Evolutionary conservation across 495 filamentous ascomycete species (phyloP), one percentile per base, ranked within the genome.

Genomic region (Penicillium atrosanguineum): DNA sequence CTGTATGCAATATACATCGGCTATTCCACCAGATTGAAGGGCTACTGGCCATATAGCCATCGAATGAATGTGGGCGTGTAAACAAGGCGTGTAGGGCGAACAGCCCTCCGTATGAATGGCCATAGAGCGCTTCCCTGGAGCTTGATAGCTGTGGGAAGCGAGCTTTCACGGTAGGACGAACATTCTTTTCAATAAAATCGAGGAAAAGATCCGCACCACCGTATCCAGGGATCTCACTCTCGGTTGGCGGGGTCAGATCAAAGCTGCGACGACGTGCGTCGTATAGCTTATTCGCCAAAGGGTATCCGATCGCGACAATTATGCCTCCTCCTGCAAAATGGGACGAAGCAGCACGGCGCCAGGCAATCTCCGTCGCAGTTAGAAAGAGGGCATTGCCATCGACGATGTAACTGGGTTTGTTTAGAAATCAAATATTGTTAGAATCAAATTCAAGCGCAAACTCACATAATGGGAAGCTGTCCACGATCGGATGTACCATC

Each of bases 11-110:
- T 16, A 68, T 62, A 18, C 31, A 62, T 11, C 41, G 15, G 29
- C 37, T 26, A 48, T 59, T 60, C 61, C 64, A 68, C 64, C 64
- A 64, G 4, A 68, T 61, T 0, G 61, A 68, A 8, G 64, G 64
- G 49, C 59, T 62, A 26, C 59, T 62, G 11, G 59, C 59, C 21
- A 68, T 55, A 38, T 58, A 64, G 15, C 52, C 55, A 44, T 68
- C 59, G 37, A 68, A 68, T n/a, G 39, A 48, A 7, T 36, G 12
- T 3, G 61, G 53, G 5, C 62, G 56, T 2, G 54, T 65, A 28
- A 68, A 68, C n/a, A 65, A 41, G n/a, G 62, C 53, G 34, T 65
- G 59, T 15, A 68, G 57, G 14, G 55, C 53, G 6, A 63, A 53
- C 11, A 68, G 31, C 12, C 65, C 64, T 6, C 65, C 62, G 37